A percentile compares a stretch with the other conserved stretches of the same genome.
These are phyloP conservation scores for Suhomyces canberraensis DNA, from an alignment of 805 yeast species.

Conservation along the genomic window DNA sequence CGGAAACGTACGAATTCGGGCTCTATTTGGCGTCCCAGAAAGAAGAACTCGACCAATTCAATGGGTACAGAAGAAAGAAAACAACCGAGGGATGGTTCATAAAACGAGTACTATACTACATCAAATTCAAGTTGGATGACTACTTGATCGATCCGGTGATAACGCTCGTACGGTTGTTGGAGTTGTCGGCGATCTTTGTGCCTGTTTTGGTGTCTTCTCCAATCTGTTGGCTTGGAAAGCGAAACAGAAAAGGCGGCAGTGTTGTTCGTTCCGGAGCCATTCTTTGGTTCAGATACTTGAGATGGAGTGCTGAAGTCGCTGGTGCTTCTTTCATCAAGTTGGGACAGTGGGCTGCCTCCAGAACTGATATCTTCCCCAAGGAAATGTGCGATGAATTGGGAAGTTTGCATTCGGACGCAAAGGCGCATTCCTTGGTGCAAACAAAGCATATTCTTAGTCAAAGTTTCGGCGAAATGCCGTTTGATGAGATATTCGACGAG, in stretches of 20 bases:
- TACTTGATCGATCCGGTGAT: constrained; percentile 65
- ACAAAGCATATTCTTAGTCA: constrained; percentile 58
- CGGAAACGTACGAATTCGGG: constrained; percentile 70
- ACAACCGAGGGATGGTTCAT: constrained; percentile 18
- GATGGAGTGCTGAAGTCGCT: constrained; percentile 70
- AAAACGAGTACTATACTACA: constrained; percentile 31
- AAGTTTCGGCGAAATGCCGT: constrained; percentile 52
- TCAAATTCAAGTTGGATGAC: constrained; percentile 48
- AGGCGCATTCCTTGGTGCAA: constrained; percentile 59
- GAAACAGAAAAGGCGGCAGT: constrained; percentile 24
- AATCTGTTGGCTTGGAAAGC: constrained; percentile 53
- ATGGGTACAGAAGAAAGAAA: constrained; percentile 28
- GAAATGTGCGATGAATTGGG: constrained; percentile 76
- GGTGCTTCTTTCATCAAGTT: constrained; percentile 91
- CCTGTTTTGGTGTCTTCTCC: constrained; percentile 74
- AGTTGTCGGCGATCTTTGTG: constrained; percentile 60
- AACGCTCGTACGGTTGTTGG: constrained; percentile 66
- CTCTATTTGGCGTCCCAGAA: constrained; percentile 57
- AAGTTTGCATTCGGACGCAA: constrained; percentile 77
- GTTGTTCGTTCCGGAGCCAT: constrained; percentile 56
- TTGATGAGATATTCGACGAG: constrained; percentile 79
- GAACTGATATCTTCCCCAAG: constrained; percentile 86
- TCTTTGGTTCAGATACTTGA: constrained; percentile 66
- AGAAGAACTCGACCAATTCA: constrained; percentile 44
- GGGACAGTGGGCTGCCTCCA: constrained; percentile 99